phyloP scores from a whole-genome alignment of 192 early-diverging fungal genomes.

The Paraglomus occultum region DNA sequence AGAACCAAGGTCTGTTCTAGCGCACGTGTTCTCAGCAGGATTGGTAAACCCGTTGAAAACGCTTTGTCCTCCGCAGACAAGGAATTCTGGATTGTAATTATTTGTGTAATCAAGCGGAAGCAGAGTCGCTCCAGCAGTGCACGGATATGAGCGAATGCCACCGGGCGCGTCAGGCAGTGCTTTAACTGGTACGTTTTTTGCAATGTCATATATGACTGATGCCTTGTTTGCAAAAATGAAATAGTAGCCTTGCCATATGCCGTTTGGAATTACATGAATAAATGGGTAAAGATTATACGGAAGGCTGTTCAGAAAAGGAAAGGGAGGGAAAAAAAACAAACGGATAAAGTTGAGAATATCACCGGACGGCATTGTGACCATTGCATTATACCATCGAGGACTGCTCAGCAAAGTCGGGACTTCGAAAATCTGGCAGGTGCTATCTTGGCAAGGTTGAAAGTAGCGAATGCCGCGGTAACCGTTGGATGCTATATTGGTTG shows the following conservation, averaged over 20 bases:
- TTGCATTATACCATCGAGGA: constrained; percentile 54
- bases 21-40: constrained; percentile 46
- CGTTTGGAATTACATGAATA: constrained; percentile 47
- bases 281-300: constrained; percentile 55
- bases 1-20: constrained; percentile 46
- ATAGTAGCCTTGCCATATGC: constrained; percentile 34
- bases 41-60: constrained; percentile 32
- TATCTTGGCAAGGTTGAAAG: constrained; percentile 44
- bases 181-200: constrained; percentile 39
- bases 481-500: constrained; percentile 6
- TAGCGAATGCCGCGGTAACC: constrained; percentile 49
- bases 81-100: constrained; percentile 53
- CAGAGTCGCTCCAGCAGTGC: constrained; percentile 54
- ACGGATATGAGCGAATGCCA: constrained; percentile 50
- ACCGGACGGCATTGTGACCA: constrained; percentile 45
- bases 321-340: background rate
- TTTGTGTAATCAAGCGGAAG: constrained; percentile 55
- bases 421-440: constrained; percentile 46
- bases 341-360: constrained; percentile 52
- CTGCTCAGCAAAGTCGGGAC: constrained; percentile 36
- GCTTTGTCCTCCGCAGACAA: constrained; percentile 61
- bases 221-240: constrained; percentile 54
- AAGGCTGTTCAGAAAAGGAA: constrained; percentile 11
- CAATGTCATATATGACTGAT: constrained; percentile 54
- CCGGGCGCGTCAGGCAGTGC: constrained; percentile 47